Evolutionary conservation across 495 filamentous ascomycete genomes (phyloP), one percentile per base, ranked within the genome.

Genomic region (Schizothecium vesticola): DNA sequence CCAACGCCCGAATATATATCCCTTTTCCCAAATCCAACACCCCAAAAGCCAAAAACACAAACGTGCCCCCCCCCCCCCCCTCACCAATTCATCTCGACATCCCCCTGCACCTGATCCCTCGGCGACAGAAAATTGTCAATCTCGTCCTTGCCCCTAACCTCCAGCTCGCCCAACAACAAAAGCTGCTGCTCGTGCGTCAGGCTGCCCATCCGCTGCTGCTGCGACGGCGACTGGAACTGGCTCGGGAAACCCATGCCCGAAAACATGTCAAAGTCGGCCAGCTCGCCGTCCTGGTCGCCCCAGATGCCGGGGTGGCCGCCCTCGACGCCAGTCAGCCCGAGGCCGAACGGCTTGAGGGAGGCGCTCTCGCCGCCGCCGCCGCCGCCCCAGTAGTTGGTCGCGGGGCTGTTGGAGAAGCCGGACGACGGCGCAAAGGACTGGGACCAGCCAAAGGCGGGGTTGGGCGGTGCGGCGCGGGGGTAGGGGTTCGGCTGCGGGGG

Each of bases 161-260:
- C 88, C 25, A 91, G 76, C 51, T 86, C 84, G 31, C 85, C 81
- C 87, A 91, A 88, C 63, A 92, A 77, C 78, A 92, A 88, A 56
- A 87, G 76, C 76, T 92, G 90, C 75, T 91, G 88, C 72, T 90
- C 83, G 64, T 90, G 87, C 59, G 85, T 90, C 63, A 92, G 78
- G 56, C 88, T 90, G 57, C 87, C 86, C 56, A 86, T 83, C 11
- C 89, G 81, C 74, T 84, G 76, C 55, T 74, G 72, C 74, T 84
- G 76, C 55, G 73, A 70, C 4, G 75, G 66, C 29, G 78, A 76
- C 57, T 71, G 73, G 51, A 73, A 75, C n/a, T 77, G 72, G 59
- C 58, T 29, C 13, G 69, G 68, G 59, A 73, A 73, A 22, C 70
- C 79, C 11, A 80, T 73, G 64, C 82, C 68, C 4, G 56, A 80